Evolutionary conservation across 306 rosid species (phyloP), one percentile per base, ranked within the genome.

Genomic region (Fragaria vesca): DNA sequence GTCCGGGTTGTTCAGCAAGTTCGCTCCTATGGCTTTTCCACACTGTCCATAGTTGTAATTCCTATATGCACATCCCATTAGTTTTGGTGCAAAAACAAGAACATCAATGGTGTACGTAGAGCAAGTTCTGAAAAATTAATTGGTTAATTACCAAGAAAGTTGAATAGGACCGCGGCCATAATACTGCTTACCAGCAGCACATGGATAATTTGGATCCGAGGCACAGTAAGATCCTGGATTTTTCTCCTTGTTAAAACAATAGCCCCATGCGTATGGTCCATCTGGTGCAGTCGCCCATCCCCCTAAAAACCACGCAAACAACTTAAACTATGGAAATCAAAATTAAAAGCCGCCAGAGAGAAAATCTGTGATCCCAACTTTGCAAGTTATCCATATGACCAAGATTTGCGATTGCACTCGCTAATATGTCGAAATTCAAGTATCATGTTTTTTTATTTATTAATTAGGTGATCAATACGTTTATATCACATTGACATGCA

Each of bases 141-240:
- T 21, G n/a, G 30, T 57, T n/a, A 34, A 34, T 58, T 58, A 58
- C 66, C 66, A 58, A 26, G 66, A 71, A 17, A 91, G 80, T 78
- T 91, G 97, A 30, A 91, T 89, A 1, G 94, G 97, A 47, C 97
- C 97, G 51, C 94, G 78, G 51, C 97, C 92, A 66, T 86, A 89
- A 51, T 91, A 91, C 24, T 71, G 71, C 66, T 71, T 79, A 10
- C 97, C 97, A 40, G 87, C 0, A 66, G 92, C 82, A 69, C 91
- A 89, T 10, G 91, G 94, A 2, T 40, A 61, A 20, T 21, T 76
- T 1, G 90, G 58, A 0, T 32, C 5, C 2, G 85, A 13, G 30
- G 78, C 28, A 60, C 93, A 86, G 71, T 85, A 89, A 58, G 12
- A 20, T 10, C 8, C 70, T 2, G 63, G 78, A 13, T 76, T 75